phyloP scores from a whole-genome alignment of 192 early-diverging fungal species.

The Linnemannia hyalina region DNA sequence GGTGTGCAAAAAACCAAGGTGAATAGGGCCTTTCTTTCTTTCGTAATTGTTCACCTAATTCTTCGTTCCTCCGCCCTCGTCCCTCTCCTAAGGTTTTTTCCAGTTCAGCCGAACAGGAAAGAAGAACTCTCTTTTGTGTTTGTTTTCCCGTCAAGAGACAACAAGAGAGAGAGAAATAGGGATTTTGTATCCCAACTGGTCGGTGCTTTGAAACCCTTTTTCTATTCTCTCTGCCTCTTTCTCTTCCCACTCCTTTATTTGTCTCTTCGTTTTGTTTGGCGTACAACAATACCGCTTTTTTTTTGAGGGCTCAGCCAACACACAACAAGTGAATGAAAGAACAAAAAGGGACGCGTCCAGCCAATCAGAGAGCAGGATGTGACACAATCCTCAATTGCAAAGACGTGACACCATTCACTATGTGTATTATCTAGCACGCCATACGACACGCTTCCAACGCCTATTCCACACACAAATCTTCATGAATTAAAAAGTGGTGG shows the following conservation, averaged over 20 bases:
- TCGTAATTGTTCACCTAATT: not conserved
- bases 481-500: not conserved
- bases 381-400: slow-evolving; percentile 28
- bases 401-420: slow-evolving; percentile 26
- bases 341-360: slow-evolving; percentile 4
- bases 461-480: not conserved
- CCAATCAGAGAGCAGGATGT: slow-evolving; percentile 20
- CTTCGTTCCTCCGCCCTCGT: not conserved
- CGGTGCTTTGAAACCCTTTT: not conserved
- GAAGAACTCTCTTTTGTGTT: not conserved
- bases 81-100: not conserved
- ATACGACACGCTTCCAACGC: not conserved
- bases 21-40: not conserved
- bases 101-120: not conserved
- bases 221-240: not conserved
- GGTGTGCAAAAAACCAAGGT: too few species aligned
- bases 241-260: too few species aligned
- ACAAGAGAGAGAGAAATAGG: not conserved
- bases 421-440: slow-evolving; percentile 17
- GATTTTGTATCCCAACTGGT: not conserved
- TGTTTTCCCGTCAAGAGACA: not conserved
- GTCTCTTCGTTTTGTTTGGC: not conserved
- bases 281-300: not conserved
- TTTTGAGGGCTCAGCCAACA: not conserved
- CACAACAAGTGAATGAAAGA: not conserved